Conservation (phyloP, 2,329 filamentous ascomycete genomes). For the Alternaria burnsii region DNA sequence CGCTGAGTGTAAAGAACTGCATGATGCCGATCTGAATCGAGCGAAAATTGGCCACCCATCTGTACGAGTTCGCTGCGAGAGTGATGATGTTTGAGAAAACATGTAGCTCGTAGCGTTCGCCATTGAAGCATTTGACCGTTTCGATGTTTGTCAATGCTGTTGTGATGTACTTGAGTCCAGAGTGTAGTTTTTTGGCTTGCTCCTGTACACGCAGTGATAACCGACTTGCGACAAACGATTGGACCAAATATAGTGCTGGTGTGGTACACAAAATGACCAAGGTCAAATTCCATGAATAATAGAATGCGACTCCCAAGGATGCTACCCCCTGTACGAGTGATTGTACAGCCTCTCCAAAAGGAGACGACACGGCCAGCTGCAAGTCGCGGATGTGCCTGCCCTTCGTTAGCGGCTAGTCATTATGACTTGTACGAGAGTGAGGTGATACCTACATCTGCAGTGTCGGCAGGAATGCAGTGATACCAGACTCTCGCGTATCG, state of each 20-base stretch:
- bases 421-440: slow-evolving; percentile 11
- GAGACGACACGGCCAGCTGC: slow-evolving; percentile 80
- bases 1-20: slow-evolving; percentile 75
- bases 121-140: slow-evolving; percentile 86
- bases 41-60: slow-evolving; percentile 72
- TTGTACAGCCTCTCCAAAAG: slow-evolving; percentile 74
- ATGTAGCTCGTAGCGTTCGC: slow-evolving; percentile 72
- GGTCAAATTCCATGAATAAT: slow-evolving; percentile 84
- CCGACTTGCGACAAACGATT: slow-evolving; percentile 67
- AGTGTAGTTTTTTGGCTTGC: slow-evolving; percentile 73
- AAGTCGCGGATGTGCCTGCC: slow-evolving; percentile 83
- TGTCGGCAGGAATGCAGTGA: slow-evolving; percentile 73
- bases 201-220: slow-evolving; percentile 72
- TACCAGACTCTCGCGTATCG: slow-evolving; percentile 75
- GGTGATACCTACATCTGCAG: slow-evolving; percentile 72
- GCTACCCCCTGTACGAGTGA: slow-evolving; percentile 70
- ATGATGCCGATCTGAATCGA: slow-evolving; percentile 77
- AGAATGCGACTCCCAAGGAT: slow-evolving; percentile 76
- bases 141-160: slow-evolving; percentile 79
- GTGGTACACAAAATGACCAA: slow-evolving; percentile 78
- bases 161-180: slow-evolving; percentile 75
- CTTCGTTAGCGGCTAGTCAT: background rate
- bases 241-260: slow-evolving; percentile 70
- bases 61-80: slow-evolving; percentile 69
- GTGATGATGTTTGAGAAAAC: slow-evolving; percentile 69